Percentiles rank a stretch among this genome's conserved stretches.
phyloP scores from a whole-genome alignment of 305 asterid genomes.

The Fraxinus velutina region DNA sequence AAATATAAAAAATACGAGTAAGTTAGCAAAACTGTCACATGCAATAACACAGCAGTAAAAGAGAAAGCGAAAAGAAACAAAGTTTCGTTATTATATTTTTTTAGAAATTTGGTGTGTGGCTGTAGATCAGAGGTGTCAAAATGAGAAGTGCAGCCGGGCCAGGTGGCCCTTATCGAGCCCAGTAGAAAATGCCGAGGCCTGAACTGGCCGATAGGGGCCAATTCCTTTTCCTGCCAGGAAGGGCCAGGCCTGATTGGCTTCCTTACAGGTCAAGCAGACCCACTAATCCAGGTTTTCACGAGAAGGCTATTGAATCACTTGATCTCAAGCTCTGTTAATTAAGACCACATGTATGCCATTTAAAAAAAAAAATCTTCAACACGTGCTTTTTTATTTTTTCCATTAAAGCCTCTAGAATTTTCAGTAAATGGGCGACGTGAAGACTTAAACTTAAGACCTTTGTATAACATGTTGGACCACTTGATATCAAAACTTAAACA shows the following conservation, averaged over 20 bases:
- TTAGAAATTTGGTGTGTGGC: neutral
- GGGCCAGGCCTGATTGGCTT: neutral
- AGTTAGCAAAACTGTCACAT: neutral
- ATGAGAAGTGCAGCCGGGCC: neutral
- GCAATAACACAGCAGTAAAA: neutral
- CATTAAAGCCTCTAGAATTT: neutral
- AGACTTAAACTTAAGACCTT: neutral
- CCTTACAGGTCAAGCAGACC: neutral
- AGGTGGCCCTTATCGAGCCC: neutral
- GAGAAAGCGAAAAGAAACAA: neutral
- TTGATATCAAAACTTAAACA: neutral
- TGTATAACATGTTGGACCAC: neutral
- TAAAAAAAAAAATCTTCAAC: neutral
- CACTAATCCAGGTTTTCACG: neutral
- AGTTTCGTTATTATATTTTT: neutral
- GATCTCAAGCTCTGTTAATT: neutral
- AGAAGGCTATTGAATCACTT: neutral
- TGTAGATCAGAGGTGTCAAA: neutral
- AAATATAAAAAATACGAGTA: neutral
- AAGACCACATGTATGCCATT: neutral
- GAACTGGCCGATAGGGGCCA: neutral
- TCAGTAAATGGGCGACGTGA: neutral
- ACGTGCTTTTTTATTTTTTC: neutral
- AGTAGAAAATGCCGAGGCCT: neutral
- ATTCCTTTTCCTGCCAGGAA: neutral